Conservation (phyloP, 208 protist species). For the Angomonas ambiguus region DNA sequence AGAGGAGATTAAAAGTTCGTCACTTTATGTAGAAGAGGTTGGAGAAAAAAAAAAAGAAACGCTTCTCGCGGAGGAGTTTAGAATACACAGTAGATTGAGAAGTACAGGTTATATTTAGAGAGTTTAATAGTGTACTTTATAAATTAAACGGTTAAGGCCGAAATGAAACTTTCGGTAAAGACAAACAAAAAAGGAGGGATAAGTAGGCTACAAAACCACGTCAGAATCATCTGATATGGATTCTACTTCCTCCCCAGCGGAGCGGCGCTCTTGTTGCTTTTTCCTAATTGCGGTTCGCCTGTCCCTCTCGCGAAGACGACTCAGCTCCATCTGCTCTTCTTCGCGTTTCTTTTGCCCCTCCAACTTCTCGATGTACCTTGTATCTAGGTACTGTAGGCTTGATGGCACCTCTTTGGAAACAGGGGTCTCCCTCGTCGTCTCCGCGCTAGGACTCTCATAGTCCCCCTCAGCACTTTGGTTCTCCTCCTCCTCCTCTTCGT, state of each 20-base stretch:
- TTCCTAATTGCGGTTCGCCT: constrained; percentile 4
- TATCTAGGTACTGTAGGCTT: background rate
- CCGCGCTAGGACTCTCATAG: background rate
- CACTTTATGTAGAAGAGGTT: background rate
- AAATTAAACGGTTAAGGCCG: too few species aligned
- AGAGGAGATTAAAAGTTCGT: background rate
- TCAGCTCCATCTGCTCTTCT: background rate
- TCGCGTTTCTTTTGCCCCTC: constrained; percentile 3
- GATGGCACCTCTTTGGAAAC: too few species aligned
- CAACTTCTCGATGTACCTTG: background rate
- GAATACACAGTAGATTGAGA: too few species aligned
- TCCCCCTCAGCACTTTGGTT: background rate
- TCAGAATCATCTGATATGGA: background rate
- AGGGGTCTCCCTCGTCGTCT: background rate
- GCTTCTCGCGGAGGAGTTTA: too few species aligned
- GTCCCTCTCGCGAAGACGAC: background rate
- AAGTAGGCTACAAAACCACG: constrained; percentile 2
- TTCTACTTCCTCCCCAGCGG: background rate
- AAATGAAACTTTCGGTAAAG: too few species aligned
- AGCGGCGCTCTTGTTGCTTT: background rate
- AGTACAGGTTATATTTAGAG: too few species aligned
- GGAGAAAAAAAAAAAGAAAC: too few species aligned
- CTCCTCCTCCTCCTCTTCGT: constrained; percentile 14
- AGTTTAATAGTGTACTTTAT: too few species aligned
- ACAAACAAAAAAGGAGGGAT: too few species aligned